A percentile compares a stretch with the other conserved stretches of the same genome.
phyloP scores from a whole-genome alignment of 768 basidiomycete genomes.

The Amanita pseudoporphyria region DNA sequence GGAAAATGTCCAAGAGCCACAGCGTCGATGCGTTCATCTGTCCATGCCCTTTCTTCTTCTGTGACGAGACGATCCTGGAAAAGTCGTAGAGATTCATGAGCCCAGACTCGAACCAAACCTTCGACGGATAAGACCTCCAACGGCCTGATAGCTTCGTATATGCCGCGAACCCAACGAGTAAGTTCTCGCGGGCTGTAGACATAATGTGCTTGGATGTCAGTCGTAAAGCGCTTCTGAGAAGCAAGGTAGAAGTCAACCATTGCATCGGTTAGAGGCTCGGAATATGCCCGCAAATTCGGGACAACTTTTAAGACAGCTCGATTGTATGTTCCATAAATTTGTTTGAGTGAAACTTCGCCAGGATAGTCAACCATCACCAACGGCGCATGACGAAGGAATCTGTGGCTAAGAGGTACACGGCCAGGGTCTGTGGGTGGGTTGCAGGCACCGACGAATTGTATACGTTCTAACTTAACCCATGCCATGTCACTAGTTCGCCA shows the following conservation, averaged over 20 bases:
- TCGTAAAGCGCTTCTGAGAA: slow-evolving; percentile 91
- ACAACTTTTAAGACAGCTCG: slow-evolving; percentile 93
- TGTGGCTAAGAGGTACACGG: slow-evolving; percentile 94
- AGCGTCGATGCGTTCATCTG: slow-evolving; percentile 83
- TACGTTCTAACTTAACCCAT: slow-evolving; percentile 97
- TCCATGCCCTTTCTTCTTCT: slow-evolving; percentile 91
- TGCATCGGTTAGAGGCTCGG: slow-evolving; percentile 91
- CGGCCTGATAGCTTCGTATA: slow-evolving; percentile 94
- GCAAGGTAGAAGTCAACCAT: slow-evolving; percentile 96
- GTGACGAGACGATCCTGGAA: slow-evolving; percentile 96
- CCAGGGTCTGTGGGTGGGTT: slow-evolving; percentile 99
- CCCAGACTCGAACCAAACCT: slow-evolving; percentile 95
- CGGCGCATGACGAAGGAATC: slow-evolving; percentile 96
- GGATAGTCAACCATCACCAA: slow-evolving; percentile 99
- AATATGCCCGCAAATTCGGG: slow-evolving; percentile 85
- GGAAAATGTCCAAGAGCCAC: slow-evolving; percentile 89
- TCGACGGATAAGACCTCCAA: slow-evolving; percentile 90
- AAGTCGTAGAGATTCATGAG: slow-evolving; percentile 91
- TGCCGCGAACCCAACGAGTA: slow-evolving; percentile 94
- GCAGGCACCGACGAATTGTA: slow-evolving; percentile 98
- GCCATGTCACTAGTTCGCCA: slow-evolving; percentile 93
- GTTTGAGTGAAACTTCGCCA: slow-evolving; percentile 91
- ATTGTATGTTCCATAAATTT: slow-evolving; percentile 98
- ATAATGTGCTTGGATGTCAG: slow-evolving; percentile 97
- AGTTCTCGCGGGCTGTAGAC: slow-evolving; percentile 99